phyloP scores from a whole-genome alignment of 1,284 basidiomycete species.

The Naganishia albida region DNA sequence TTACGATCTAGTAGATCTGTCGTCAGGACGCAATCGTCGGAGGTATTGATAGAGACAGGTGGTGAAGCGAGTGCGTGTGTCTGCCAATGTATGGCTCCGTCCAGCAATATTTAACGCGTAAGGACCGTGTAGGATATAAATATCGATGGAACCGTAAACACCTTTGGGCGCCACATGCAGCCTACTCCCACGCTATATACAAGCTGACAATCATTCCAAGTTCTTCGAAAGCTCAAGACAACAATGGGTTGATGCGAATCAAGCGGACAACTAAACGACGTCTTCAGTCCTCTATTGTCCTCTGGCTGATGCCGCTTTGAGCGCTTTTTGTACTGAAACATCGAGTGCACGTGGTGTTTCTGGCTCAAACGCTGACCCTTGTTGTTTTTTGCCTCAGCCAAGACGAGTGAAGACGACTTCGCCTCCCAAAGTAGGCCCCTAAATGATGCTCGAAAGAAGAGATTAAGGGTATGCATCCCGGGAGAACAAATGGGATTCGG shows the following conservation, averaged over 20 bases:
- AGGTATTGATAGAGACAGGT: not conserved
- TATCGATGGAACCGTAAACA: not conserved
- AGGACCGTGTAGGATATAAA: not conserved
- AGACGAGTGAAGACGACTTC: no score
- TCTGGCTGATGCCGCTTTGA: no score
- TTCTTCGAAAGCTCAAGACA: no score
- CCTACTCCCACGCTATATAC: no score
- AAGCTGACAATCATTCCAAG: no score
- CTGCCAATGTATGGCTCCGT: not conserved
- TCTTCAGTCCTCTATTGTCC: no score
- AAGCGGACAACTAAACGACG: no score
- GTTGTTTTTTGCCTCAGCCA: constrained; percentile 93
- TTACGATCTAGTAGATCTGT: no score
- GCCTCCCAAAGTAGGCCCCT: constrained; percentile 60
- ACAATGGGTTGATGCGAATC: no score
- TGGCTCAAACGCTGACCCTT: constrained; percentile 79
- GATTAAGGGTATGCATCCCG: not conserved
- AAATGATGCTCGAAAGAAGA: constrained; percentile 74
- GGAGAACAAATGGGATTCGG: constrained; percentile 64
- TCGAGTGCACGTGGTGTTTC: no score
- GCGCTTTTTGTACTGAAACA: no score
- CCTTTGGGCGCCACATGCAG: no score
- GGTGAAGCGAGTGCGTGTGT: not conserved
- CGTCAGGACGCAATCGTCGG: not conserved
- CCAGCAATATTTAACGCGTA: not conserved